phyloP scores from a whole-genome alignment of 345 rosid species.

The Firmiana major region DNA sequence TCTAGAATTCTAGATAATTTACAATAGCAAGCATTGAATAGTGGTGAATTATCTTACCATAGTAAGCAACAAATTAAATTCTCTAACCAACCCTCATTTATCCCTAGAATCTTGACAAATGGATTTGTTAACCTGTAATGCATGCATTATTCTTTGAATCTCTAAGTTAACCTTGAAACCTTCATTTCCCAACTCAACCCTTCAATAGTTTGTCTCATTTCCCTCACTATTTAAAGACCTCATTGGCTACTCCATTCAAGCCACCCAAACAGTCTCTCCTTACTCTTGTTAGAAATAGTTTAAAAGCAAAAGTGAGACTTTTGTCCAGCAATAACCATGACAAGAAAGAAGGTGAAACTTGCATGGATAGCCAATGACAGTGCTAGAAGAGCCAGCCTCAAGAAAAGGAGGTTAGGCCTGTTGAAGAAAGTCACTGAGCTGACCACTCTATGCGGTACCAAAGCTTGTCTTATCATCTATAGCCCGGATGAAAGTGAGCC shows the following conservation, averaged over 20 bases:
- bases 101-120: not conserved
- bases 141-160: not conserved
- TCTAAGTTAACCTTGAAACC: not conserved
- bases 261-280: not conserved
- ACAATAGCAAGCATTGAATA: conserved; percentile 14
- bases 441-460: conserved; percentile 34
- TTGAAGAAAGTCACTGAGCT: conserved; percentile 48
- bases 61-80: conserved; percentile 7
- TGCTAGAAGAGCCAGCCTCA: conserved; percentile 43
- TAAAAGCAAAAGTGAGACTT: not conserved
- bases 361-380: conserved; percentile 32
- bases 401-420: conserved; percentile 40
- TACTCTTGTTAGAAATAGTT: not conserved
- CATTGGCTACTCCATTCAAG: too few relatives aligned
- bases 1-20: not conserved
- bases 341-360: conserved; percentile 47
- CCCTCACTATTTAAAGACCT: not conserved
- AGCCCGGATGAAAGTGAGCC: conserved; percentile 39
- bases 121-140: conserved; percentile 10
- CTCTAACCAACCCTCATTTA: conserved; percentile 7
- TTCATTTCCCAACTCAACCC: not conserved
- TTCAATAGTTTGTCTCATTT: not conserved
- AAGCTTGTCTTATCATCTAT: conserved; percentile 32
- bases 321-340: conserved; percentile 21
- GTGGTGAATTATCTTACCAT: conserved; percentile 1